These are phyloP conservation scores for Buxus sempervirens DNA, from an alignment of 164 flowering plant genomes.

Conservation along the genomic window DNA sequence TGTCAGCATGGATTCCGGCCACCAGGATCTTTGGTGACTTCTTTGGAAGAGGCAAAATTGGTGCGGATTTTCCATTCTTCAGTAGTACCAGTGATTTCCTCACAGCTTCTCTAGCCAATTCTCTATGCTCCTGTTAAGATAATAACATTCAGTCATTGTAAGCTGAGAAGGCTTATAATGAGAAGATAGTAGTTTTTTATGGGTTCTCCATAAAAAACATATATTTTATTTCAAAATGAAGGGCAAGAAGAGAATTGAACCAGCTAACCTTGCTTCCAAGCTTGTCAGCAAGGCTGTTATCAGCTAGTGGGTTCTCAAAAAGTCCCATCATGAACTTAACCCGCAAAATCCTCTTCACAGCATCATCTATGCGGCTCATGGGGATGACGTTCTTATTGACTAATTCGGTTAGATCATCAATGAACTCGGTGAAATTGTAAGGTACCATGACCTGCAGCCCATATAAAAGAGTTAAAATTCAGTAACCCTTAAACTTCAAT, in stretches of 20 bases:
- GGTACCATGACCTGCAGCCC: slow-evolving; percentile 28
- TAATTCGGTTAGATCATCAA: slow-evolving; percentile 12
- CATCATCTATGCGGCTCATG: slow-evolving; percentile 30
- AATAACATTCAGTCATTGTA: background rate
- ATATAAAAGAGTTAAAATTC: background rate
- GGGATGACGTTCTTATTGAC: slow-evolving; percentile 21
- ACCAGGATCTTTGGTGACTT: slow-evolving; percentile 47
- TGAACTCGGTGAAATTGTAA: slow-evolving; percentile 16
- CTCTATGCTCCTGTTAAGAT: slow-evolving; percentile 5
- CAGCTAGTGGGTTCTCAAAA: slow-evolving; percentile 29
- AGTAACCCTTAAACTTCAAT: background rate
- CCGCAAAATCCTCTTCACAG: slow-evolving; percentile 25
- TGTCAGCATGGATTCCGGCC: slow-evolving; percentile 68
- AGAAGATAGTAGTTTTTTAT: background rate
- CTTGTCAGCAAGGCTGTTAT: slow-evolving; percentile 13
- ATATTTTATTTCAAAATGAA: too few species aligned
- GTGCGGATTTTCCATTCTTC: slow-evolving; percentile 25
- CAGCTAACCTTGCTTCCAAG: slow-evolving; percentile 21
- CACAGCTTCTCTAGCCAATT: slow-evolving; percentile 1
- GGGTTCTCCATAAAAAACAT: too few species aligned
- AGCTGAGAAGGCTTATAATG: background rate
- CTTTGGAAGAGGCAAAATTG: slow-evolving; percentile 55
- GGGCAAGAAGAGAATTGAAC: background rate
- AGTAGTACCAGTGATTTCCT: slow-evolving; percentile 4
- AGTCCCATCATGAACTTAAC: slow-evolving; percentile 28